Percentiles rank a stretch among this genome's conserved stretches.
Evolutionary conservation across 1,284 basidiomycete genomes (phyloP).

Genomic region (Marasmius fiardii): DNA sequence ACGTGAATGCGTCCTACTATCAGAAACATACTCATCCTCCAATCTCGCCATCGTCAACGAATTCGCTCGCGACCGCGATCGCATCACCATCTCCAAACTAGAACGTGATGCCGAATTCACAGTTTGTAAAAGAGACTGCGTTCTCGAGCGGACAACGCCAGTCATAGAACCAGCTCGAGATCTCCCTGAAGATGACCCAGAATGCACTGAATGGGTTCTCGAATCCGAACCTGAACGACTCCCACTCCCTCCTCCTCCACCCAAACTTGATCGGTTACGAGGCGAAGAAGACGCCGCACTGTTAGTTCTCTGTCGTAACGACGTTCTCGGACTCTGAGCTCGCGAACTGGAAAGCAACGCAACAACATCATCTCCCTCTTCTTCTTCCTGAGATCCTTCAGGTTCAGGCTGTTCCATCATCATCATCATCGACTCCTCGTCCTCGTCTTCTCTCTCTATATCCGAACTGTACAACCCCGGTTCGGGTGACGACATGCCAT

Average conservation of each 20-base stretch:
- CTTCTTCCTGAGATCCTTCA: conserved; percentile 53
- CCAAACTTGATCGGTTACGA: conserved; percentile 16
- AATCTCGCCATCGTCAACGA: conserved; percentile 63
- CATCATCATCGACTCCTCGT: conserved; percentile 38
- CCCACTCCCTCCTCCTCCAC: not conserved
- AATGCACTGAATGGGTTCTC: conserved; percentile 46
- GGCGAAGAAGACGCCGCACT: conserved; percentile 25
- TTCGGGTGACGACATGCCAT: conserved; percentile 26
- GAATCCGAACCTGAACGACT: conserved; percentile 33
- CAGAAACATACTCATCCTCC: conserved; percentile 41
- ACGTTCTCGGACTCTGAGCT: conserved; percentile 53
- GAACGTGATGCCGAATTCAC: conserved; percentile 59
- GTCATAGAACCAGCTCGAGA: conserved; percentile 1
- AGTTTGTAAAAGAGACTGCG: conserved; percentile 63
- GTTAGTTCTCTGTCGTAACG: conserved; percentile 42
- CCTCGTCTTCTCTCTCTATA: conserved; percentile 31
- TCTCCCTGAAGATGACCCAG: conserved; percentile 26
- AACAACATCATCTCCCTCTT: conserved; percentile 68
- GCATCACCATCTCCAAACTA: conserved; percentile 49
- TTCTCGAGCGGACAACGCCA: conserved; percentile 28
- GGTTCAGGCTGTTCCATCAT: conserved; percentile 51
- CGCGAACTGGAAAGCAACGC: conserved; percentile 49
- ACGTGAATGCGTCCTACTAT: conserved; percentile 39
- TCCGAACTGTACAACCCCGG: conserved; percentile 27
- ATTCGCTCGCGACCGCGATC: conserved; percentile 45